Evolutionary conservation across 257 asterid species (phyloP).

Genomic region (Nicotiana paniculata): DNA sequence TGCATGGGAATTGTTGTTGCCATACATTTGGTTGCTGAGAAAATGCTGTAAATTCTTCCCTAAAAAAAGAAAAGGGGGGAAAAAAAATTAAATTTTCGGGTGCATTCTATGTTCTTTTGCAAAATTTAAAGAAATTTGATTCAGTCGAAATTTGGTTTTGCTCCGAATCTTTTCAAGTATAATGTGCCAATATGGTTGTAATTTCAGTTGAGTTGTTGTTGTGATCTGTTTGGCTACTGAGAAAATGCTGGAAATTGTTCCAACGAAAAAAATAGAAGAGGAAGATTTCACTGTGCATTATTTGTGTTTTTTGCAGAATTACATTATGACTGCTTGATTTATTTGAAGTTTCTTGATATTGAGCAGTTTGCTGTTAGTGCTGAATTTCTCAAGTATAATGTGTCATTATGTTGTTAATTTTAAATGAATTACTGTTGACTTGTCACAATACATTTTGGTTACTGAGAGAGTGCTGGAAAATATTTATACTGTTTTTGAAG

Average conservation of each 20-base stretch:
- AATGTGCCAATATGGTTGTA: neutral
- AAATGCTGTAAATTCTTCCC: slow-evolving; percentile 19
- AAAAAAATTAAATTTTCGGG: neutral
- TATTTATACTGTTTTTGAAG: neutral
- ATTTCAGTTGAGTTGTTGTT: neutral
- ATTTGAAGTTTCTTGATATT: neutral
- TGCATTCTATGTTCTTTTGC: neutral
- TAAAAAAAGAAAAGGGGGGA: neutral
- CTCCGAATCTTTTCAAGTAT: neutral
- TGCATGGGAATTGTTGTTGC: slow-evolving; percentile 13
- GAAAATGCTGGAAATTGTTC: neutral
- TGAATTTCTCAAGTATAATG: neutral
- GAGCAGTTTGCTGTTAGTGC: neutral
- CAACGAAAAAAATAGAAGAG: neutral
- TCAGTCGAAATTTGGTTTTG: neutral
- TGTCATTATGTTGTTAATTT: neutral
- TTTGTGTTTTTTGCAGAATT: neutral
- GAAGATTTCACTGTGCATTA: neutral
- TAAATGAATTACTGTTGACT: neutral
- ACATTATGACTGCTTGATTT: slow-evolving; percentile 8
- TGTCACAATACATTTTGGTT: neutral
- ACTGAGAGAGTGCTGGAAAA: neutral
- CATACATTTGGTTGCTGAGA: slow-evolving; percentile 21
- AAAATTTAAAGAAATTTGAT: neutral
- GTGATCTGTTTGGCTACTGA: neutral